Evolutionary conservation across 2,329 filamentous ascomycete species (phyloP), one percentile per base, ranked within the genome.

Genomic region (Malbranchea zuffiana): DNA sequence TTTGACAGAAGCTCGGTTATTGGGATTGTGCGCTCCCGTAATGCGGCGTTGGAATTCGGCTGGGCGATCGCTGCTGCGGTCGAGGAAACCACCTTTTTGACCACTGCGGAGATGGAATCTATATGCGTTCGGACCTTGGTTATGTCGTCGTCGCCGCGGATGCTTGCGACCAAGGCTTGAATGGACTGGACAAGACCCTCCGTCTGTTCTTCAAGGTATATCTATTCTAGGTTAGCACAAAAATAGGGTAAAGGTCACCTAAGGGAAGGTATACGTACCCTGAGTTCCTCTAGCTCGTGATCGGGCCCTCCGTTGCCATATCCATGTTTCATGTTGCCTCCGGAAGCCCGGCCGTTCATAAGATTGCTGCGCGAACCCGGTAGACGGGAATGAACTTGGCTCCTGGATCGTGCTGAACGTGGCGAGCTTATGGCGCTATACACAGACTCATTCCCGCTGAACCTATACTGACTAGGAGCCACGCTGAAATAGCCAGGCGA

Each of bases 151-250:
- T 81, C 74, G 34, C 70, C 68, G 37, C 81, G 78, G 44, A 86
- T 79, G 19, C 75, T 75, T 37, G 72, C 71, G 31, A 92, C 82
- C 5, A 93, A 72, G n/a, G 77, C 74, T 59, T 90, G 82, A 45
- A 92, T 86, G 29, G 77, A 82, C 47, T 84, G 76, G 17, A 90
- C 79, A 41, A 93, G 70, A 3, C 77, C 65, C 34, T 82, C 81
- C 7, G 81, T 87, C 56, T 90, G 82, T 52, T 87, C 82, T 53
- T 90, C 82, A 23, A 92, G 72, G 53, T 85, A 87, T 42, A 82
- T 73, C 74, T 81, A 39, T 19, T 27, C 15, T 18, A 3, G 17
- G 13, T 33, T 11, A 21, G 15, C 31, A 29, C 47, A 18, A 39
- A 43, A 32, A 26, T 30, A 10, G 26, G 20, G 26, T 10, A 13